A percentile compares a stretch with the other conserved stretches of the same genome.
Evolutionary conservation across 306 rosid species (phyloP).

Genomic region (Cyamopsis tetragonoloba): DNA sequence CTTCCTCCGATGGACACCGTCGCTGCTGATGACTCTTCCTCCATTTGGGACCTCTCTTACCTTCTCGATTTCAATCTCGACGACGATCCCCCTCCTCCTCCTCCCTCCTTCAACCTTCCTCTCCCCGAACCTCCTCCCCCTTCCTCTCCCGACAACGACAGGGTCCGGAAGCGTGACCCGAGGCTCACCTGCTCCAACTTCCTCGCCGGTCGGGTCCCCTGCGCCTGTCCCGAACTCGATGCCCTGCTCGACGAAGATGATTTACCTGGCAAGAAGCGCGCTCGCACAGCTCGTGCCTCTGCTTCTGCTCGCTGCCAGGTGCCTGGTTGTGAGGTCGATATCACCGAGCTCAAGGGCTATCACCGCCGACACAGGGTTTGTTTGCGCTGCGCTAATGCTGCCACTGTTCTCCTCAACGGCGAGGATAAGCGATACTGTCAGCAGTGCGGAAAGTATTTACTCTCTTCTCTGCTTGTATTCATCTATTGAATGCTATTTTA

Average conservation of each 20-base stretch:
- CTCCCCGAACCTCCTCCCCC: neutral
- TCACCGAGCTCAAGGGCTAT: constrained; percentile 81
- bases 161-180: constrained; percentile 88
- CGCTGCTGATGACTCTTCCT: constrained; percentile 32
- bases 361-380: constrained; percentile 90
- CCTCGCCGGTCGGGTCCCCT: constrained; percentile 82
- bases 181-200: constrained; percentile 75
- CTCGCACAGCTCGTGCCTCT: constrained; percentile 42
- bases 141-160: constrained; percentile 8
- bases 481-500: no score
- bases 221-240: constrained; percentile 95
- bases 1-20: constrained; percentile 17
- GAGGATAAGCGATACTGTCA: constrained; percentile 83
- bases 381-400: constrained; percentile 73
- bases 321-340: constrained; percentile 79
- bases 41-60: constrained; percentile 33
- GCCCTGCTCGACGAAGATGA: constrained; percentile 58
- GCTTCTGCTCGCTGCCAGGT: constrained; percentile 69
- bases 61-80: constrained; percentile 35
- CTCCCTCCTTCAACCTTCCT: neutral
- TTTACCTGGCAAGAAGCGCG: constrained; percentile 64
- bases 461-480: neutral
- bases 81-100: neutral
- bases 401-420: constrained; percentile 54
- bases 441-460: constrained; percentile 89